Evolutionary conservation across 108 stramenopile species (phyloP).

Genomic region (Asterionellopsis glacialis): DNA sequence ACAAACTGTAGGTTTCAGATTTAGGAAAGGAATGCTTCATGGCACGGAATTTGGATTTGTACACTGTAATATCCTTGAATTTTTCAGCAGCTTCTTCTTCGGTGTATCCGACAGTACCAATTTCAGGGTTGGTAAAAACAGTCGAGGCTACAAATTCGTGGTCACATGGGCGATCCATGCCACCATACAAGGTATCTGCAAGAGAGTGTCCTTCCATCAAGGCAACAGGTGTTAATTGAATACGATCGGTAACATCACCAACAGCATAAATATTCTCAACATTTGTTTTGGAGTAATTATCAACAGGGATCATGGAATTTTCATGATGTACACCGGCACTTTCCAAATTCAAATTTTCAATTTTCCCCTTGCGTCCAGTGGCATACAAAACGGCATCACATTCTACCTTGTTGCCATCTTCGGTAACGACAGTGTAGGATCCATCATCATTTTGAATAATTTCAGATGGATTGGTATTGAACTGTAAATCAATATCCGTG

Average conservation of each 20-base stretch:
- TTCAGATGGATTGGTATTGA: slow-evolving; percentile 61
- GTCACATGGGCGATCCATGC: slow-evolving; percentile 69
- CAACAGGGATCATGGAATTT: slow-evolving; percentile 41
- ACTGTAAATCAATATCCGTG: slow-evolving; percentile 47
- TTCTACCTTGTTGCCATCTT: slow-evolving; percentile 47
- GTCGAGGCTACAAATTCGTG: slow-evolving; percentile 87
- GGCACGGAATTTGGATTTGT: slow-evolving; percentile 47
- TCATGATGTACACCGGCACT: slow-evolving; percentile 37
- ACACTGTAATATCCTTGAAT: slow-evolving; percentile 71
- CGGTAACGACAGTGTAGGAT: slow-evolving; percentile 45
- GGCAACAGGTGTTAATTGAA: slow-evolving; percentile 83
- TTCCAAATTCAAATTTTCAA: slow-evolving; percentile 62
- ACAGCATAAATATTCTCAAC: slow-evolving; percentile 60
- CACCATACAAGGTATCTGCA: slow-evolving; percentile 84
- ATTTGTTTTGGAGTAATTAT: slow-evolving; percentile 74
- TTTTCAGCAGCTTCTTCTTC: slow-evolving; percentile 73
- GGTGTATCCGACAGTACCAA: slow-evolving; percentile 83
- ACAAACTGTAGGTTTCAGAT: slow-evolving; percentile 55
- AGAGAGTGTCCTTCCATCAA: slow-evolving; percentile 82
- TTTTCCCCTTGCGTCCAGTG: slow-evolving; percentile 67
- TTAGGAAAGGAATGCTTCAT: slow-evolving; percentile 76
- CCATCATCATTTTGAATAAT: slow-evolving; percentile 46
- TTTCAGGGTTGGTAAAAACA: slow-evolving; percentile 87
- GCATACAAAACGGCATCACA: slow-evolving; percentile 70
- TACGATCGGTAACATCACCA: slow-evolving; percentile 81